These are phyloP conservation scores for Striga hermonthica DNA, from an alignment of 305 asterid species.

Conservation along the genomic window DNA sequence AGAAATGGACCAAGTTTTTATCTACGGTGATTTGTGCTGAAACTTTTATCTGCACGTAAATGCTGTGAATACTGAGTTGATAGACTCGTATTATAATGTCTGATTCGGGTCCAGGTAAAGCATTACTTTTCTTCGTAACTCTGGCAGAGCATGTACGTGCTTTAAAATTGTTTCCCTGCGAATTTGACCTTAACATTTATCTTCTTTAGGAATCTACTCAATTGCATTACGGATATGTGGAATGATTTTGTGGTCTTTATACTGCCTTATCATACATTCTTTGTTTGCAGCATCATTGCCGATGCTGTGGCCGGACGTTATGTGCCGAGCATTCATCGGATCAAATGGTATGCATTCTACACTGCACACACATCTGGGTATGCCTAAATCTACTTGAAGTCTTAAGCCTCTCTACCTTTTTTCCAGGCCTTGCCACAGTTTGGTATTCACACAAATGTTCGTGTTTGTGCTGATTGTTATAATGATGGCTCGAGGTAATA, in stretches of 20 bases:
- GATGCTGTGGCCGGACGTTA: slow-evolving; percentile 90
- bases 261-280: slow-evolving; percentile 11
- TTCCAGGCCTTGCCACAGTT: slow-evolving; percentile 88
- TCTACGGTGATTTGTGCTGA: background rate
- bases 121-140: too few relatives aligned
- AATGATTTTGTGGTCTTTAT: slow-evolving; percentile 14
- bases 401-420: slow-evolving; percentile 19
- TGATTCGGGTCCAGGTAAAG: slow-evolving; percentile 17
- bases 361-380: slow-evolving; percentile 6
- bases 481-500: slow-evolving; percentile 78
- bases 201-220: slow-evolving; percentile 12
- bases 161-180: slow-evolving; percentile 13
- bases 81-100: background rate
- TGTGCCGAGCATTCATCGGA: slow-evolving; percentile 84
- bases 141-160: background rate
- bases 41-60: background rate
- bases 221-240: slow-evolving; percentile 20
- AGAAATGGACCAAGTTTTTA: background rate
- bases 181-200: slow-evolving; percentile 9
- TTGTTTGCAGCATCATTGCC: slow-evolving; percentile 79
- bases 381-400: slow-evolving; percentile 4
- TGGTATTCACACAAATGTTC: slow-evolving; percentile 72
- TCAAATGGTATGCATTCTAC: slow-evolving; percentile 61
- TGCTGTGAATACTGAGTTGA: too few relatives aligned
- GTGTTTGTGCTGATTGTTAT: slow-evolving; percentile 89